Percentiles rank a stretch among this genome's conserved stretches.
Evolutionary conservation across 805 yeast species (phyloP).

Genomic region (Wickerhamiella cacticola): DNA sequence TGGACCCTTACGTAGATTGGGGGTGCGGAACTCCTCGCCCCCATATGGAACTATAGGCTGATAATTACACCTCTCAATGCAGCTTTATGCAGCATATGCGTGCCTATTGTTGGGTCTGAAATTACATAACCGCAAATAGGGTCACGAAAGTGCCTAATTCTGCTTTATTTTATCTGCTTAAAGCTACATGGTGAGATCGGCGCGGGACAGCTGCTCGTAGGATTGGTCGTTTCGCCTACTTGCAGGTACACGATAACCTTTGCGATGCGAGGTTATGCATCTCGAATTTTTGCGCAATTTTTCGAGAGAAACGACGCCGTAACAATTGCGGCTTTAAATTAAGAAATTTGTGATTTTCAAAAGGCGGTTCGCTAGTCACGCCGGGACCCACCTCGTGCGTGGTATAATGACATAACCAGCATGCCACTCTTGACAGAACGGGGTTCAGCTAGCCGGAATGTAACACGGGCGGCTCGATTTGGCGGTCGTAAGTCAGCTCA

Average conservation of each 20-base stretch:
- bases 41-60: not conserved
- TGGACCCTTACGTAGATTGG: not conserved
- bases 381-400: constrained; percentile 1
- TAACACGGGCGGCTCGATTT: no score
- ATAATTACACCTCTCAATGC: not conserved
- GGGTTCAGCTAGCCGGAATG: no score
- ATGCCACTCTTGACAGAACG: no score
- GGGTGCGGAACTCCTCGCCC: not conserved
- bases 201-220: not conserved
- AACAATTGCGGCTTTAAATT: not conserved
- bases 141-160: not conserved
- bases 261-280: constrained; percentile 1
- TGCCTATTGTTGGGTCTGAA: not conserved
- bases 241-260: constrained; percentile 2
- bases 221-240: not conserved
- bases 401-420: not conserved
- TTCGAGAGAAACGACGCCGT: no score
- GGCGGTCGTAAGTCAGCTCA: no score
- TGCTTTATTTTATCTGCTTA: no score
- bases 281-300: no score
- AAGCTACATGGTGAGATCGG: no score
- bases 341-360: not conserved
- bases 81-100: not conserved
- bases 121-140: not conserved
- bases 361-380: constrained; percentile 3